Conservation (phyloP, 2,329 filamentous ascomycete genomes). For the Sporothrix protearum region DNA sequence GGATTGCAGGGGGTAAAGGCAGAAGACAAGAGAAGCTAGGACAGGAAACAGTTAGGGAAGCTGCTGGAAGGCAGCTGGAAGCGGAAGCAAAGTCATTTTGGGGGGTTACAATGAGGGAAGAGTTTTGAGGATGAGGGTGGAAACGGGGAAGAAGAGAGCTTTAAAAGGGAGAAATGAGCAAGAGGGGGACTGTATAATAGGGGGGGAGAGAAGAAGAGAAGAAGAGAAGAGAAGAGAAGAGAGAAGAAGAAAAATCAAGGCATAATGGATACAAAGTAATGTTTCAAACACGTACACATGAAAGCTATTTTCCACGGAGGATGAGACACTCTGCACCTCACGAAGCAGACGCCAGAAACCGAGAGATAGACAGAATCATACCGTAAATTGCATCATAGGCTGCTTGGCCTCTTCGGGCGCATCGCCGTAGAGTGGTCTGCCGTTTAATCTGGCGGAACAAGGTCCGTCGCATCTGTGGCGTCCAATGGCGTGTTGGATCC, state of each 20-base stretch:
- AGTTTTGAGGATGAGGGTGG: conserved; percentile 4
- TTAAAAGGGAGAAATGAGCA: neutral
- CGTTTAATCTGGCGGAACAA: neutral
- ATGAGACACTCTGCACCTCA: neutral
- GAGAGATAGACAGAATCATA: neutral
- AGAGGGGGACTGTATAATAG: neutral
- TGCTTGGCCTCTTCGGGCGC: neutral
- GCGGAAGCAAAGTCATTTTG: neutral
- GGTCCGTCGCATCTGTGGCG: neutral
- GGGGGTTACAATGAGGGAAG: neutral
- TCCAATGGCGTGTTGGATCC: neutral
- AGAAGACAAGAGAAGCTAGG: neutral
- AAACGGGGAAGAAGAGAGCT: neutral
- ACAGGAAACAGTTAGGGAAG: neutral
- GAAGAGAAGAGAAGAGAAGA: neutral
- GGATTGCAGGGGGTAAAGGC: neutral
- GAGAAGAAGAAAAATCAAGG: neutral
- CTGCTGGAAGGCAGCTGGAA: neutral
- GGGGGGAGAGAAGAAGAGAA: neutral
- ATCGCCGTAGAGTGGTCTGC: neutral
- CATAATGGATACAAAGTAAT: neutral
- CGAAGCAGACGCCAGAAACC: neutral
- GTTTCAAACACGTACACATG: neutral
- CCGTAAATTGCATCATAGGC: conserved; percentile 14
- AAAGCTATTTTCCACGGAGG: neutral